Base-by-base conservation (phyloP, 2,329 filamentous ascomycete genomes). In the Onygena corvina region DNA sequence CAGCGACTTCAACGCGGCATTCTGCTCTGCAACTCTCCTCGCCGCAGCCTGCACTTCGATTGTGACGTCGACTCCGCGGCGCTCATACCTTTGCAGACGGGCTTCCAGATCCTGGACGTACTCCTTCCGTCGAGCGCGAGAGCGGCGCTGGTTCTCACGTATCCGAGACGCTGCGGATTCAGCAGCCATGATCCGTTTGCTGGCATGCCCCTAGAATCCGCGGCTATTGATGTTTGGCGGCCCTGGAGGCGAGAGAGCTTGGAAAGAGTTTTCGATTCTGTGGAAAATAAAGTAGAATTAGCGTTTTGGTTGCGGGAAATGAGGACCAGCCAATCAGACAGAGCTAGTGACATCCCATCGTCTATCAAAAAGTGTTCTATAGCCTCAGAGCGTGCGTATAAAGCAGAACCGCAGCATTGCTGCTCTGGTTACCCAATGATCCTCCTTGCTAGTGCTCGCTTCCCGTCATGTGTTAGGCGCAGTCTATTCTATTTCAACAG, bases 141-240 rank as follows among this genome's bases (percentile, higher is more conserved):
- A 86, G 53, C 83, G 79, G 50, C 84, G 75, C 62, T 88, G 84
- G 59, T 88, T 89, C 58, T 88, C 81, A 55, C 84, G 76, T 56
- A 87, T 81, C 51, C 83, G 80, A 49, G 73, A 71, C n/a, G 46
- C 42, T 18, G 42, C 42, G 21, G 42, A 14, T 5, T 30, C 14
- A 9, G 14, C 14, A 46, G 42, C 42, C 42, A 46, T 46, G 20
- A 11, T 21, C 36, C 14, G 20, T 25, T n/a, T 3, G 4, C 36
- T 29, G 5, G 27, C 27, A 11, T 29, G 11, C 27, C 27, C 27
- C 11, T 5, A 5, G 11, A 5, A 29, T 29, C 5, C 11, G 27
- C 4, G 4, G 21, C 20, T 27, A 11, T 25, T 11, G n/a, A 25
- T 42, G 11, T 11, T n/a, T 42, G 36, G 16, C 25, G 3, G 36